Evolutionary conservation across 352 stramenopile genomes (phyloP).

Genomic region (Phytopythium montanum): DNA sequence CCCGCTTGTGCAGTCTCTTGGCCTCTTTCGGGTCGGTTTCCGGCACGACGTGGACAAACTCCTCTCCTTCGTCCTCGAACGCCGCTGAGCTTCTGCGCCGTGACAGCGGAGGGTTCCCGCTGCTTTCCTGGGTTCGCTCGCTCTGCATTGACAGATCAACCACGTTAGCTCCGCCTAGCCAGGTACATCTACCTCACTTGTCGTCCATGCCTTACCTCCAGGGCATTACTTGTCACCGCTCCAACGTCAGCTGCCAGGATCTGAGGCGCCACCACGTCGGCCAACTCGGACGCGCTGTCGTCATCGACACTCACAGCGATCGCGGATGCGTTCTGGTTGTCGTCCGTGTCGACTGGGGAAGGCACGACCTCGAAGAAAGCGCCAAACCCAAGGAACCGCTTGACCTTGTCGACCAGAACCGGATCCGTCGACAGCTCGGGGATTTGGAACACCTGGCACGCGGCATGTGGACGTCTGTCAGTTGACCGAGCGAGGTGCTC

Average conservation of each 20-base stretch:
- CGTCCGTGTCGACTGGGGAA: neutral
- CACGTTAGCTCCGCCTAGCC: neutral
- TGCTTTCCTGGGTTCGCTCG: neutral
- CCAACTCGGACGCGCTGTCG: neutral
- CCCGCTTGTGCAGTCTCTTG: constrained; percentile 72
- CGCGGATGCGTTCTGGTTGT: neutral
- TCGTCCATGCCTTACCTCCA: neutral
- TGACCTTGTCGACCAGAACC: constrained; percentile 35
- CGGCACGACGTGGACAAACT: constrained; percentile 46
- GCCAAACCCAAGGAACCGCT: constrained; percentile 61
- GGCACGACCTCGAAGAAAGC: constrained; percentile 59
- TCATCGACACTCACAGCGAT: neutral
- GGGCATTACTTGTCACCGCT: neutral
- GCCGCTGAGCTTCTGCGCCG: constrained; percentile 20
- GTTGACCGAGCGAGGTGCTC: neutral
- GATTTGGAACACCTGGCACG: constrained; percentile 46
- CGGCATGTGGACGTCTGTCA: neutral
- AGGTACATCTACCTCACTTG: neutral
- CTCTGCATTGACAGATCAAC: neutral
- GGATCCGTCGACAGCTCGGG: constrained; percentile 38
- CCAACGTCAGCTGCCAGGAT: neutral
- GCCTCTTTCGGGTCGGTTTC: constrained; percentile 53
- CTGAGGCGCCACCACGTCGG: neutral
- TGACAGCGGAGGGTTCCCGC: constrained; percentile 12
- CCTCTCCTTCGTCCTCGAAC: constrained; percentile 47